phyloP scores from a whole-genome alignment of 176 grass and related monocot species.

The Oryza brachyantha region DNA sequence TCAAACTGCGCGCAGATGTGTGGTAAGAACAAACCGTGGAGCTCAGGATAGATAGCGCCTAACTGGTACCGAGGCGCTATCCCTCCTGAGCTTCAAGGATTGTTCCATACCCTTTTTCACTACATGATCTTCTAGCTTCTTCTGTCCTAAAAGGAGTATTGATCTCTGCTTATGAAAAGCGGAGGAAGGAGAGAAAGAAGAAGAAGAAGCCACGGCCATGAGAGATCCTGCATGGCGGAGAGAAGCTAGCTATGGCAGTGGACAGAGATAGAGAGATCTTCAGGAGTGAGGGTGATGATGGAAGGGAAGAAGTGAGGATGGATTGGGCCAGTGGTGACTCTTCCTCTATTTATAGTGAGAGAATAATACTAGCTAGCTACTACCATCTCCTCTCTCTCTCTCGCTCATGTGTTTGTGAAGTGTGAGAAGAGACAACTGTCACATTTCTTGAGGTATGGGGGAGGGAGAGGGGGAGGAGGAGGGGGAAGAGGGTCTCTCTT shows the following conservation, averaged over 20 bases:
- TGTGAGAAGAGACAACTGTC: constrained; percentile 45
- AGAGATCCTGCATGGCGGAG: background rate
- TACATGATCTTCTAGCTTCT: no score
- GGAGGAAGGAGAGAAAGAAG: background rate
- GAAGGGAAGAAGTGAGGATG: constrained; percentile 22
- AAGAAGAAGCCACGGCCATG: background rate
- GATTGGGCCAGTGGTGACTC: constrained; percentile 11
- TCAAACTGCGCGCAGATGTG: background rate
- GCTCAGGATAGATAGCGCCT: constrained; percentile 73
- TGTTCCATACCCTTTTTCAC: constrained; percentile 34
- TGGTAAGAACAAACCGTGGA: constrained; percentile 55
- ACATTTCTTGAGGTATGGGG: constrained; percentile 49
- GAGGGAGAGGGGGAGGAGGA: background rate
- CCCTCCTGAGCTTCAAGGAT: constrained; percentile 70
- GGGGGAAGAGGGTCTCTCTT: background rate
- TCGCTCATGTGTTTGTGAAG: background rate
- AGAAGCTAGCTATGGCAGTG: no score
- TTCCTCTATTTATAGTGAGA: constrained; percentile 48
- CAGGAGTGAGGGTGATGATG: background rate
- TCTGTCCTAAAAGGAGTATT: background rate
- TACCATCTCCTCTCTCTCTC: background rate
- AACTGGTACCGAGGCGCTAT: constrained; percentile 39
- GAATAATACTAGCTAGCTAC: background rate
- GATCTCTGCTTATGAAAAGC: background rate
- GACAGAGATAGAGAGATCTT: background rate